Base-by-base conservation (phyloP, 345 rosid species). In the Gossypium australe region DNA sequence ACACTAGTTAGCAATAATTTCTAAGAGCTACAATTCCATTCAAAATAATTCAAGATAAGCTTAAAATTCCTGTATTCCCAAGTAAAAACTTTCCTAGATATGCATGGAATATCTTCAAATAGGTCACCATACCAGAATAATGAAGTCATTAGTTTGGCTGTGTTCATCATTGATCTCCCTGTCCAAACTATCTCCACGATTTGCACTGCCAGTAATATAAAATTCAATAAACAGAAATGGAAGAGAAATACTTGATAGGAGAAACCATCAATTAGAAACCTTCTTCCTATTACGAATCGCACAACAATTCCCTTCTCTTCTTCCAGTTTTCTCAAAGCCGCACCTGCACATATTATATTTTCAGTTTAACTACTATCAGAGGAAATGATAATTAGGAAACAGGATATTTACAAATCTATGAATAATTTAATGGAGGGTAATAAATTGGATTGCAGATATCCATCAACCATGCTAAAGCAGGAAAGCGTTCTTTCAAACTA, bases 231-330 rank as follows among this genome's bases (percentile, higher is more conserved):
- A 80, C 9, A 71, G 18, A 64, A 22, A 68, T 45, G 5, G 8
- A 11, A 11, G 61, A 29, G 53, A 66, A 72, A 13, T 25, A 34
- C 45, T 34, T 52, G 11, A 24, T 56, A 20, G 0, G 51, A 58
- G 8, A n/a, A 70, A 70, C 38, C 62, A 61, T n/a, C 45, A 29
- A 70, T 57, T 45, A 59, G 25, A 75, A 43, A 87, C 90, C 90
- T 87, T 83, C 79, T 80, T 70, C 88, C 97, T 41, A 88, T 86
- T 60, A 89, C 87, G 69, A 91, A 91, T 78, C 89, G 83, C 51
- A 88, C 72, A 47, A 88, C 84, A 57, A 89, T 88, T 13, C 92
- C 91, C 76, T 82, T 89, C 71, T 85, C 89, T 71, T 86, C 89
- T 79, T 88, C 92, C 73, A 91, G 73, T 73, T 80, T 85, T 67